These are phyloP conservation scores for Ustilago curta DNA, from an alignment of 1,284 basidiomycete species.

Conservation along the genomic window DNA sequence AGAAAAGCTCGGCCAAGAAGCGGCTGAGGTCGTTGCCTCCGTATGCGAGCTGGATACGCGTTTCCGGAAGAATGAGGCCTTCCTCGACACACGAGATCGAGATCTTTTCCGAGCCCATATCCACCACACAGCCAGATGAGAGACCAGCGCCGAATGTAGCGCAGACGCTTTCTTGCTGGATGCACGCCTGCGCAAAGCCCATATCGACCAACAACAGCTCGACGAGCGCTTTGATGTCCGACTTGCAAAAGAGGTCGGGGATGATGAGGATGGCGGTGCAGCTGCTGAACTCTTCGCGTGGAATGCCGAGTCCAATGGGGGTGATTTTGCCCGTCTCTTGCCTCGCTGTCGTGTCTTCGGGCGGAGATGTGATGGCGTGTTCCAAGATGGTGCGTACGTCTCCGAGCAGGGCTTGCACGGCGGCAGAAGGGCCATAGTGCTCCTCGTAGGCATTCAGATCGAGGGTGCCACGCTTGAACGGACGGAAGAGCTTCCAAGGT, in stretches of 20 bases:
- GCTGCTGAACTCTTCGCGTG: constrained; percentile 20
- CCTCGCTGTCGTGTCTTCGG: constrained; percentile 44
- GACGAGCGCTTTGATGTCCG: constrained; percentile 83
- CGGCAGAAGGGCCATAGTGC: constrained; percentile 58
- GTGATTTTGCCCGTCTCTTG: constrained; percentile 37
- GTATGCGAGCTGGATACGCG: constrained; percentile 85
- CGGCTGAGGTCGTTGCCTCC: constrained; percentile 94
- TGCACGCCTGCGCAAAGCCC: constrained; percentile 72
- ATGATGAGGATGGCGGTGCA: constrained; percentile 90
- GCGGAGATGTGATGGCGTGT: constrained; percentile 61
- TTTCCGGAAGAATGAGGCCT: constrained; percentile 87
- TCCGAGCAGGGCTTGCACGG: constrained; percentile 56
- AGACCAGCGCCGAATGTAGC: constrained; percentile 96
- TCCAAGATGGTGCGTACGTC: constrained; percentile 61
- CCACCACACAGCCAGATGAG: constrained; percentile 92
- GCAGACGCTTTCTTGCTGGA: constrained; percentile 78
- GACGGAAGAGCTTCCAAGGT: constrained; percentile 65
- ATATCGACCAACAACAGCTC: constrained; percentile 82
- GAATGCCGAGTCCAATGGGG: constrained; percentile 63
- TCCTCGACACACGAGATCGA: constrained; percentile 95
- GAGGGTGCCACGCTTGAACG: constrained; percentile 60
- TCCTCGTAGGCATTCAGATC: constrained; percentile 60
- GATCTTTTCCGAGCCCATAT: constrained; percentile 87
- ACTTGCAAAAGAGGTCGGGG: constrained; percentile 88
- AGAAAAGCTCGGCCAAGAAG: constrained; percentile 84